Evolutionary conservation across 306 rosid species (phyloP).

Genomic region (Medicago arabica): DNA sequence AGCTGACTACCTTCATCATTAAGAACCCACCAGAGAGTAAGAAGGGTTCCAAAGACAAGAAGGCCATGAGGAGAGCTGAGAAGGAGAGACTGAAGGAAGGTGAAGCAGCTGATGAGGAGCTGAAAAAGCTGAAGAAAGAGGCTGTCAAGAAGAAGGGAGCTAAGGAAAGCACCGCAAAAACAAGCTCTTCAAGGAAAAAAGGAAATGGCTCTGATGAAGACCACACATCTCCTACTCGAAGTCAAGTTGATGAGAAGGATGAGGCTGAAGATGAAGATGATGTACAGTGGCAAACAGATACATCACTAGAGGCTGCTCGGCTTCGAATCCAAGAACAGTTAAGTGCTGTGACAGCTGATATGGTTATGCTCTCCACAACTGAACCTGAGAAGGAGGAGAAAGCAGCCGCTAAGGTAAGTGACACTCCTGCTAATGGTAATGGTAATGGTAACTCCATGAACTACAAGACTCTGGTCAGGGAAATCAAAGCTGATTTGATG

Average conservation of each 20-base stretch:
- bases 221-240: slow-evolving; percentile 52
- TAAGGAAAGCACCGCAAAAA: slow-evolving; percentile 50
- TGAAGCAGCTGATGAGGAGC: slow-evolving; percentile 70
- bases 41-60: slow-evolving; percentile 71
- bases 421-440: slow-evolving; percentile 46
- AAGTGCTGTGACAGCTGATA: slow-evolving; percentile 68
- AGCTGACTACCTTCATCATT: slow-evolving; percentile 65
- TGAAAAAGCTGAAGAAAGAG: slow-evolving; percentile 64
- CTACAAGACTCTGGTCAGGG: slow-evolving; percentile 43
- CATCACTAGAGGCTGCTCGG: slow-evolving; percentile 67
- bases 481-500: slow-evolving; percentile 51
- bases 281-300: slow-evolving; percentile 69
- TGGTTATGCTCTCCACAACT: slow-evolving; percentile 67
- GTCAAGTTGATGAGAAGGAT: slow-evolving; percentile 51
- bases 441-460: slow-evolving; percentile 48
- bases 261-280: slow-evolving; percentile 46
- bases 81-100: slow-evolving; percentile 73
- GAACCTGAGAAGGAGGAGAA: slow-evolving; percentile 52
- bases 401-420: slow-evolving; percentile 28
- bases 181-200: slow-evolving; percentile 58
- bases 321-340: slow-evolving; percentile 66
- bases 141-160: slow-evolving; percentile 55
- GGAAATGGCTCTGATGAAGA: slow-evolving; percentile 69
- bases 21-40: slow-evolving; percentile 73
- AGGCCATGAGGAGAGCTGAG: slow-evolving; percentile 77